phyloP scores from a whole-genome alignment of 352 stramenopile species.

The Phytopythium chamaehyphon region DNA sequence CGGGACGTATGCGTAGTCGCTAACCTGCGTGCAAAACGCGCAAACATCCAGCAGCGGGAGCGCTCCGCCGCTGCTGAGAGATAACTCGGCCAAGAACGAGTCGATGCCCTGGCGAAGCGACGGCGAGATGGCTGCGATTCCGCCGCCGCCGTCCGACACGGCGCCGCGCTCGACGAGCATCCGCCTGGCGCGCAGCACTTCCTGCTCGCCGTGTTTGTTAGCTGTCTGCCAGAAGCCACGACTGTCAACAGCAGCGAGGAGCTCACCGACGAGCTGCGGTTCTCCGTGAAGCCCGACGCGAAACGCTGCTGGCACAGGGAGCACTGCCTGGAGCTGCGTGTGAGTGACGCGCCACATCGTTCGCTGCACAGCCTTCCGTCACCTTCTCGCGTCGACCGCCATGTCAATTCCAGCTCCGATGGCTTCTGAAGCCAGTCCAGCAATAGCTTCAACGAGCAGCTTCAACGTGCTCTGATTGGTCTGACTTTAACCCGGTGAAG shows the following conservation, averaged over 20 bases:
- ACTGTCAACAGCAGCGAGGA: no score
- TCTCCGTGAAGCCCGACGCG: constrained; percentile 5
- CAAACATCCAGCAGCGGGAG: constrained; percentile 4
- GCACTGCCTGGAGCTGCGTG: neutral
- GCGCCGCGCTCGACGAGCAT: constrained; percentile 9
- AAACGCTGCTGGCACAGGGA: constrained; percentile 7
- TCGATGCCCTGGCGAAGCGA: constrained; percentile 6
- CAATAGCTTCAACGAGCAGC: neutral
- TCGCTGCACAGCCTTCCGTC: neutral
- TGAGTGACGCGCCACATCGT: neutral
- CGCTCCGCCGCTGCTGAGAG: neutral
- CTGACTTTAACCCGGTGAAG: no score
- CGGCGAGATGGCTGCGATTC: constrained; percentile 1
- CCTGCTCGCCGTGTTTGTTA: no score
- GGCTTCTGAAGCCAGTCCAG: neutral
- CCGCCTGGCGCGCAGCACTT: constrained; percentile 6
- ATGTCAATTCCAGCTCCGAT: no score
- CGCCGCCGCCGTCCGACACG: constrained; percentile 1
- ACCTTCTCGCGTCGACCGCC: neutral
- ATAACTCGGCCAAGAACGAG: constrained; percentile 4
- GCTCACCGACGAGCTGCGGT: constrained; percentile 8
- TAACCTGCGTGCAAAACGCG: constrained; percentile 9
- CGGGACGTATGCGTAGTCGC: neutral
- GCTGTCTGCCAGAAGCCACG: no score
- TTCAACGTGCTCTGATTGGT: neutral